Evolutionary conservation across 73 alveolate genomes (phyloP).

Genomic region (Tetrahymena thermophila): DNA sequence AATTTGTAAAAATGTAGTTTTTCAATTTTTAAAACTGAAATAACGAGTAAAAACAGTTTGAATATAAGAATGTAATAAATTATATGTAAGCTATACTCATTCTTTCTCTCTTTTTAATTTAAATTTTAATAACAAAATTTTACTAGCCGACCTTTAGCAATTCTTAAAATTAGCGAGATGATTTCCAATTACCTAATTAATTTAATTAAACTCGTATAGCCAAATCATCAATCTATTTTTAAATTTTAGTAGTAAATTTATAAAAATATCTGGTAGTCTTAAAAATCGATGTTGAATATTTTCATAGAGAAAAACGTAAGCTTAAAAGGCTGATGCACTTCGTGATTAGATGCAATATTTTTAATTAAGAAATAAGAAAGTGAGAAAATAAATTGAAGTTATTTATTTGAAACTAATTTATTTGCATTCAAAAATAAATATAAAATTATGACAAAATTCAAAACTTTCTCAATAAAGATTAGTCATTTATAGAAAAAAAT

Average conservation of each 20-base stretch:
- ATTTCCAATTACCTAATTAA: neutral
- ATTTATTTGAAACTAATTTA: too few relatives aligned
- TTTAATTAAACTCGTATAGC: neutral
- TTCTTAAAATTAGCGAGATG: neutral
- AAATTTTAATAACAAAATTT: neutral
- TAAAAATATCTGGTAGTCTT: too few relatives aligned
- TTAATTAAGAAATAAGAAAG: too few relatives aligned
- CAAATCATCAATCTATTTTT: neutral
- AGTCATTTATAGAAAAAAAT: too few relatives aligned
- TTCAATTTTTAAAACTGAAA: neutral
- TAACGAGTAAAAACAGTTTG: neutral
- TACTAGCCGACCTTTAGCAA: neutral
- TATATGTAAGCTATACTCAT: neutral
- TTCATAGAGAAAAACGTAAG: neutral
- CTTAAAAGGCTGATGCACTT: neutral
- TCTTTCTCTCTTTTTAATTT: too few relatives aligned
- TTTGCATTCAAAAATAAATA: too few relatives aligned
- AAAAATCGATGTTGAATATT: neutral
- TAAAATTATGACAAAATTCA: too few relatives aligned
- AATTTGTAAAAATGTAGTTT: neutral
- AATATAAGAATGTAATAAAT: neutral
- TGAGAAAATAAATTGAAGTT: too few relatives aligned
- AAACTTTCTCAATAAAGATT: too few relatives aligned
- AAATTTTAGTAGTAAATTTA: neutral
- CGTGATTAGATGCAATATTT: neutral